These are phyloP conservation scores for Cystobasidium ongulense DNA, from an alignment of 768 basidiomycete genomes.

Conservation along the genomic window DNA sequence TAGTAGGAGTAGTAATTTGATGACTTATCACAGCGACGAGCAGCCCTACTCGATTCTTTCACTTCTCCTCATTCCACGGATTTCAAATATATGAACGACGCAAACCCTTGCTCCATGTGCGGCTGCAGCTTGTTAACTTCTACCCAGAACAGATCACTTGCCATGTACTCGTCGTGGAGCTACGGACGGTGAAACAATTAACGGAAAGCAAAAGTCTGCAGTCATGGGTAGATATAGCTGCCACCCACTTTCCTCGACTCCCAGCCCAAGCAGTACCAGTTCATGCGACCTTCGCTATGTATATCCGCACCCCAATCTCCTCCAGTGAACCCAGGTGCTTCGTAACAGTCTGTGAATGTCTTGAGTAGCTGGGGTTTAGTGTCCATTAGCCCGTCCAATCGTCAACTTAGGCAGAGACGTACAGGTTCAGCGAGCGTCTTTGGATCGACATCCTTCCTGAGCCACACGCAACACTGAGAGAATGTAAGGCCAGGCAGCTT, in stretches of 20 bases:
- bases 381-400: too few relatives aligned
- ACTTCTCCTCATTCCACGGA: neutral
- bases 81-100: neutral
- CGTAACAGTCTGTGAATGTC: neutral
- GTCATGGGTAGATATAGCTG: too few relatives aligned
- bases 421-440: neutral
- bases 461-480: neutral
- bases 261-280: neutral
- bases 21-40: too few relatives aligned
- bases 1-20: too few relatives aligned
- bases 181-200: neutral
- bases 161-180: neutral
- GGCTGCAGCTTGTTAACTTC: neutral
- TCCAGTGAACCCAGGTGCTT: neutral
- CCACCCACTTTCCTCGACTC: neutral
- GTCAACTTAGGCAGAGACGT: too few relatives aligned
- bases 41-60: too few relatives aligned
- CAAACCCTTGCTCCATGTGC: neutral
- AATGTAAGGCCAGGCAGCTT: neutral
- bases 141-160: neutral
- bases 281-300: neutral
- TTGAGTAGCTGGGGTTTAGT: neutral
- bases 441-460: neutral
- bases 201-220: too few relatives aligned
- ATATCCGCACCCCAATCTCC: neutral